A percentile compares a stretch with the other conserved stretches of the same genome.
Evolutionary conservation across 768 basidiomycete genomes (phyloP).

Genomic region (Galerina sulciceps): DNA sequence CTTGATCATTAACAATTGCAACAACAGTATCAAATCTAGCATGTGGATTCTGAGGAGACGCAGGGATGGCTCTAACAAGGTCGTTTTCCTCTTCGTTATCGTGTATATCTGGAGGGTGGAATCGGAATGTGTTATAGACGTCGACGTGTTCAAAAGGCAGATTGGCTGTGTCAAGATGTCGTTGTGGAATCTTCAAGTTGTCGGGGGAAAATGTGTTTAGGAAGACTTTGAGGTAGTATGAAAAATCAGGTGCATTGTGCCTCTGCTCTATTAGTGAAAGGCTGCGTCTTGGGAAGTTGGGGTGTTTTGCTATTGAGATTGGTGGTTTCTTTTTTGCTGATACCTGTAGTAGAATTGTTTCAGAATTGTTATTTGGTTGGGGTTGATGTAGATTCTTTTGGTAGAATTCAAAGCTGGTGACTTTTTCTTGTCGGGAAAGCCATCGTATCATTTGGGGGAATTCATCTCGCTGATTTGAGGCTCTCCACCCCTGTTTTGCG

Average conservation of each 20-base stretch:
- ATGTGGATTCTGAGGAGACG: conserved; percentile 7
- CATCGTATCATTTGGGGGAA: conserved; percentile 40
- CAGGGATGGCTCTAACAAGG: conserved; percentile 24
- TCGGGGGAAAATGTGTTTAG: conserved; percentile 33
- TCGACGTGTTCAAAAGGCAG: conserved; percentile 24
- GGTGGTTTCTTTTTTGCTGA: not conserved
- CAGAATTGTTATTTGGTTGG: too few species aligned
- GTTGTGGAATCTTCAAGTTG: conserved; percentile 2
- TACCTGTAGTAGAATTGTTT: not conserved
- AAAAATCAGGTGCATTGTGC: conserved; percentile 26
- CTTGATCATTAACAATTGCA: conserved; percentile 13
- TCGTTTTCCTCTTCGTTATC: conserved; percentile 19
- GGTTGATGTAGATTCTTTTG: not conserved
- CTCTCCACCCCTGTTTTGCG: conserved; percentile 34
- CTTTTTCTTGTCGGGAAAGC: conserved; percentile 36
- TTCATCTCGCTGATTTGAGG: conserved; percentile 28
- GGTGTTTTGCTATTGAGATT: conserved; percentile 15
- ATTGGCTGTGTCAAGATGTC: not conserved
- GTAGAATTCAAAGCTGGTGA: not conserved
- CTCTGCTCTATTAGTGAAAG: conserved; percentile 9
- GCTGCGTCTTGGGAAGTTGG: conserved; percentile 16
- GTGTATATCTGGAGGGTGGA: conserved; percentile 13
- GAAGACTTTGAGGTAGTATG: conserved; percentile 23
- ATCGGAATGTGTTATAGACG: conserved; percentile 26
- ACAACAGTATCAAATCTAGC: conserved; percentile 31